Conservation (phyloP, 495 filamentous ascomycete genomes). For the Talaromyces ruber region DNA sequence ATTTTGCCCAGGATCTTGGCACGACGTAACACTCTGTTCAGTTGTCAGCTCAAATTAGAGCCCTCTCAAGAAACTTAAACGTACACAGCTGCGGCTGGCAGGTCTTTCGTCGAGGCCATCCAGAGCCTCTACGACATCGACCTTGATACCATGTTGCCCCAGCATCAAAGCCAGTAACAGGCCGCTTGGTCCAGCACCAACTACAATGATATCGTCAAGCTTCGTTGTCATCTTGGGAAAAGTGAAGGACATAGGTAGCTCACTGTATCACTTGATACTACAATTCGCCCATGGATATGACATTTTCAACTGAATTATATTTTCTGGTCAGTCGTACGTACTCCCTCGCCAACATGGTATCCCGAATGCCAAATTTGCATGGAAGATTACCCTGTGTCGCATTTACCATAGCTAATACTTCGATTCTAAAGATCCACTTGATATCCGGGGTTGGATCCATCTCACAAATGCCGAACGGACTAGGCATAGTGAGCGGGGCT, state of each 20-base stretch:
- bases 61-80: background rate
- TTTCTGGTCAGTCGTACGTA: background rate
- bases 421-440: no score
- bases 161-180: conserved; percentile 47
- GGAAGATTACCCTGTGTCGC: background rate
- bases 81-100: background rate
- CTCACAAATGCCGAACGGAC: background rate
- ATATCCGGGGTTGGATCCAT: no score
- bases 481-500: background rate
- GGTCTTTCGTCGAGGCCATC: conserved; percentile 17
- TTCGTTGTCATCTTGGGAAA: background rate
- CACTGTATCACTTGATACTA: no score
- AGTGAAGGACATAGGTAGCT: no score
- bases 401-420: no score
- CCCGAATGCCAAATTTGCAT: background rate
- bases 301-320: background rate
- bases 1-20: background rate
- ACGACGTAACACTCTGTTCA: background rate
- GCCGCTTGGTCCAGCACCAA: conserved; percentile 50
- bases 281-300: no score
- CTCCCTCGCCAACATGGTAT: background rate
- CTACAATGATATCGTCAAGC: conserved; percentile 59
- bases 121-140: conserved; percentile 28
- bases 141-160: conserved; percentile 41
- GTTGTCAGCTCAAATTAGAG: background rate